Conservation (phyloP, 2,329 filamentous ascomycete genomes). For the Aspergillus latus region DNA sequence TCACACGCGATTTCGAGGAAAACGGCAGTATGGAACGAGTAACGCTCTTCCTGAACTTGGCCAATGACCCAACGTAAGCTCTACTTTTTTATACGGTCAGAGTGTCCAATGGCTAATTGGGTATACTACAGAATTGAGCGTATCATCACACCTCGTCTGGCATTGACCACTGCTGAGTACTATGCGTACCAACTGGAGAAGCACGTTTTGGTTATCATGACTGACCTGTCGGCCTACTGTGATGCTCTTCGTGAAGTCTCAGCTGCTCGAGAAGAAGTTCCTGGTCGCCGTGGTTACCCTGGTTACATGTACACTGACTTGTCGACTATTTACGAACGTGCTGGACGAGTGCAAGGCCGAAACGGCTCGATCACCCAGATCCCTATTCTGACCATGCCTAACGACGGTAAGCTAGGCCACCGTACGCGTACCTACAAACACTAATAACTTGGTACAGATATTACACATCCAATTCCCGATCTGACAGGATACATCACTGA, state of each 20-base stretch:
- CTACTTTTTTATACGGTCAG: background rate
- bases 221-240: slow-evolving; percentile 96
- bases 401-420: slow-evolving; percentile 66
- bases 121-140: slow-evolving; percentile 75
- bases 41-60: slow-evolving; percentile 97
- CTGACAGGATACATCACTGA: slow-evolving; percentile 99
- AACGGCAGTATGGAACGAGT: slow-evolving; percentile 97
- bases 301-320: slow-evolving; percentile 99
- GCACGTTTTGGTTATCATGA: slow-evolving; percentile 98
- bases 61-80: slow-evolving; percentile 93
- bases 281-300: slow-evolving; percentile 97
- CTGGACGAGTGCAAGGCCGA: slow-evolving; percentile 92
- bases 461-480: slow-evolving; percentile 98
- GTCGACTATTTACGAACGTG: slow-evolving; percentile 99
- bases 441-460: slow-evolving; percentile 57
- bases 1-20: slow-evolving; percentile 97
- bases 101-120: slow-evolving; percentile 6
- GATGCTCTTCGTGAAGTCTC: slow-evolving; percentile 98
- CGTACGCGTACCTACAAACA: background rate
- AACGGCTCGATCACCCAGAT: slow-evolving; percentile 99
- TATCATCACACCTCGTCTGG: slow-evolving; percentile 98
- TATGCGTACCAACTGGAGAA: slow-evolving; percentile 99
- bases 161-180: slow-evolving; percentile 97
- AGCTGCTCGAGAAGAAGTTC: slow-evolving; percentile 96
- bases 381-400: slow-evolving; percentile 98